Evolutionary conservation across 2,329 filamentous ascomycete species (phyloP), one percentile per base, ranked within the genome.

Genomic region (Ophiostoma quercus): DNA sequence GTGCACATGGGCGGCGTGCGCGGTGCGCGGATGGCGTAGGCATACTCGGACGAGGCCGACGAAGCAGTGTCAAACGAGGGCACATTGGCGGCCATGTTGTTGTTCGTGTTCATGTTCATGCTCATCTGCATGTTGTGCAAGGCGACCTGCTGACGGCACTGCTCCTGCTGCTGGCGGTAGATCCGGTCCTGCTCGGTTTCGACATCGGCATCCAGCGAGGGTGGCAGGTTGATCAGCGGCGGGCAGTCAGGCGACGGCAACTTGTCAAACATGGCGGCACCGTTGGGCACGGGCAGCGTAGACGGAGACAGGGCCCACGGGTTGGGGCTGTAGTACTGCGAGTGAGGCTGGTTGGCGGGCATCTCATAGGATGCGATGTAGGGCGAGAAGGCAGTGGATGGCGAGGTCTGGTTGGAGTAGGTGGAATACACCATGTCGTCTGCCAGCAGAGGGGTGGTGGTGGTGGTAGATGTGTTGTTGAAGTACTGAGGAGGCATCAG

Each of bases 341-440:
- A 0, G 34, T 43, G 66, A 14, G 77, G 19, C 78, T 74, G n/a
- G 79, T 77, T 73, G 79, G 37, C 63, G 32, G 63, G 34, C 63
- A 66, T 47, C 34, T 66, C 22, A 22, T 47, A 22, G 65, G n/a
- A 6, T 2, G 39, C 70, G 73, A 77, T 16, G 71, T 82, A 85
- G 0, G 84, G 85, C 11, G 86, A 87, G 75, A 86, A 85, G 12
- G 80, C 79, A 4, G 84, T 81, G 1, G 79, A 78, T 1, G 87
- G 87, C 7, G 87, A 89, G 4, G 83, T 83, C 75, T 86, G 85
- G 71, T 82, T 84, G 0, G 87, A 89, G 74, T 86, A 87, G 25
- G 65, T 16, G 37, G 39, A 29, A 71, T 80, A 81, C 12, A 79
- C 73, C 57, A 85, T 82, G 67, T 69, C 51, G 19, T 71, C 71